Evolutionary conservation across 768 basidiomycete species (phyloP).

Genomic region (Austroboletus festivus): DNA sequence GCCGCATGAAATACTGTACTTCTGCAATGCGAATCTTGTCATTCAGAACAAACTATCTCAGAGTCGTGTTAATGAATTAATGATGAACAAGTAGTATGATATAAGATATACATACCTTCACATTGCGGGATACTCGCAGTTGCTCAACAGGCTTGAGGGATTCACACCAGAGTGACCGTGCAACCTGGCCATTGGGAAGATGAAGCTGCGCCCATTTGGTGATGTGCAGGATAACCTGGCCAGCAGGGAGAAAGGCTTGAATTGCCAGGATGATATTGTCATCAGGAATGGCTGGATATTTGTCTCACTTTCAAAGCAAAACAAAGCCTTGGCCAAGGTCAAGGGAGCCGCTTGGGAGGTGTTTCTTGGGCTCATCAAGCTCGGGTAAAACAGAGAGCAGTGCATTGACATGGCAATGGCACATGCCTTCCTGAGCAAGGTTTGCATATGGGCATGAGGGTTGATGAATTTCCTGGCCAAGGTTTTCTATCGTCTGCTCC

Average conservation of each 20-base stretch:
- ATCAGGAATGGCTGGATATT: not conserved
- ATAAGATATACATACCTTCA: not conserved
- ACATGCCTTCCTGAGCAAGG: not conserved
- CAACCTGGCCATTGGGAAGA: not conserved
- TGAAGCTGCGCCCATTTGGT: not conserved
- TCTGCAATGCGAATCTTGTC: not conserved
- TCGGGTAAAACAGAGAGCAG: not conserved
- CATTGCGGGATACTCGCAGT: not conserved
- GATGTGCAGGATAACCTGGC: not conserved
- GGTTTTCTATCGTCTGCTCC: conserved; percentile 26
- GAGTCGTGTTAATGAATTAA: too few relatives aligned
- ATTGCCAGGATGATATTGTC: not conserved
- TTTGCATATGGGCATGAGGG: conserved; percentile 3
- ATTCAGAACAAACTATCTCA: not conserved
- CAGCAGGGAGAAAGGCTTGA: not conserved
- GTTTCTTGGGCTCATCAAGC: too few relatives aligned
- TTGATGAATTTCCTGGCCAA: conserved; percentile 24
- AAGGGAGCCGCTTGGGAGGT: not conserved
- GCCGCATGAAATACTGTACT: not conserved
- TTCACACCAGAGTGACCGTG: not conserved
- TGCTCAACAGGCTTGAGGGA: not conserved
- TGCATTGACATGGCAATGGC: not conserved
- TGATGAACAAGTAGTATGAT: too few relatives aligned
- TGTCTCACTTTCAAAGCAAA: not conserved
- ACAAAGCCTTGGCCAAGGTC: not conserved